phyloP scores from a whole-genome alignment of 768 basidiomycete genomes.

The Termitomyces sp. region DNA sequence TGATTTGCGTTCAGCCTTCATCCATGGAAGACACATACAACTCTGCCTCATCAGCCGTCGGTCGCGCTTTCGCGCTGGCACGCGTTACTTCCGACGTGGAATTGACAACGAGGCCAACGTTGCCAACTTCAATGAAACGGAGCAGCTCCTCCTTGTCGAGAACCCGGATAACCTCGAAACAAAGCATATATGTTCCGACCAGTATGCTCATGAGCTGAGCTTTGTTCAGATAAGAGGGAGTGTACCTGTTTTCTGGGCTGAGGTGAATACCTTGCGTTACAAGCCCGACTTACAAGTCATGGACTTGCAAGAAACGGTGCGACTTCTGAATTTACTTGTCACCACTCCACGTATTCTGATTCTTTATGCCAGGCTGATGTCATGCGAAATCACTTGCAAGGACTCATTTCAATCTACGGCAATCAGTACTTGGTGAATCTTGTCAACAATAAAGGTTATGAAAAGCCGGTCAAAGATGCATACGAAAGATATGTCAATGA shows the following conservation, averaged over 20 bases:
- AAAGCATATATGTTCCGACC: constrained; percentile 35
- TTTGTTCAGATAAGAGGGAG: constrained; percentile 95
- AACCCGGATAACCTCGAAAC: constrained; percentile 37
- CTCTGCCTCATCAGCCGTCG: constrained; percentile 90
- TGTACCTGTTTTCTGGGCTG: constrained; percentile 93
- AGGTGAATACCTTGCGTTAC: constrained; percentile 91
- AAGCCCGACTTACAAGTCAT: constrained; percentile 96
- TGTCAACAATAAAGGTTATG: constrained; percentile 90
- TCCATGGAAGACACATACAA: constrained; percentile 76
- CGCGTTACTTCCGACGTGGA: constrained; percentile 94
- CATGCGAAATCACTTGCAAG: constrained; percentile 67
- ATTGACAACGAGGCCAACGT: constrained; percentile 86
- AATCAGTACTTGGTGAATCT: constrained; percentile 80
- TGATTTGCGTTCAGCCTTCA: constrained; percentile 68
- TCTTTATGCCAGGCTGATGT: constrained; percentile 50
- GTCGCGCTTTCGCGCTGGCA: constrained; percentile 91
- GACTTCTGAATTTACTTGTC: constrained; percentile 16
- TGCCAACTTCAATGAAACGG: constrained; percentile 98
- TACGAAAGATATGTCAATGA: constrained; percentile 76
- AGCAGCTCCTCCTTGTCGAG: constrained; percentile 85
- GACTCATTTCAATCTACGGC: constrained; percentile 72
- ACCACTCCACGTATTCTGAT: neutral
- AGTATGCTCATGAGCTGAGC: constrained; percentile 58
- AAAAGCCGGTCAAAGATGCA: constrained; percentile 92
- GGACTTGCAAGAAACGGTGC: constrained; percentile 83